Base-by-base conservation (phyloP, 192 early-diverging fungal species). In the Mortierella hygrophila region DNA sequence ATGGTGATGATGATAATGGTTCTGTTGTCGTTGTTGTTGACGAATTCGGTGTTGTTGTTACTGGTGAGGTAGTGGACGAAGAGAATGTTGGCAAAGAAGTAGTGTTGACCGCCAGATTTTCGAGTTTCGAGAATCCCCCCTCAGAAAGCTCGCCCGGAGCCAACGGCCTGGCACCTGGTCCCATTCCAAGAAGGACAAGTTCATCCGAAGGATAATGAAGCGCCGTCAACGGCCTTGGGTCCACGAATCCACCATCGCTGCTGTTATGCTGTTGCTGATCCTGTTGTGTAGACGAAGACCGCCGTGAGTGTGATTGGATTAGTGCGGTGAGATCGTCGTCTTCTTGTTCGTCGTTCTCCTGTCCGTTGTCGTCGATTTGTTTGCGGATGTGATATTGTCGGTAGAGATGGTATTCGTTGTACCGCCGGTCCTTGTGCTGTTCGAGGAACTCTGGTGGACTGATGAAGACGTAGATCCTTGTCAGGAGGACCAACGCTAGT, bases 381-480 rank as follows among this genome's bases (percentile, higher is more conserved):
- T 86, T 86, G 75, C 81, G 84, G 15, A 86, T 63, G 63, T 86
- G 84, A 21, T 86, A 86, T 32, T 86, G 84, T 69, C 79, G 75
- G 32, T 86, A 86, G 32, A 86, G 84, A 71, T 81, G 78, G 38
- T 80, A 86, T 49, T 86, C 84, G 32, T 86, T 75, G 49, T 86
- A 86, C 8, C 84, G 78, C 6, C 75, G 74, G 57, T 86, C 84
- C 70, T 86, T 80, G 54, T 86, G 84, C 49, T 86, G 79, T n/a
- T 86, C 84, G 2, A 86, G 79, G 69, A 86, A 86, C 9, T 86
- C 84, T 38, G 84, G 84, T 6, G 84, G 84, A 60, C 68, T 86
- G 52, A 86, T 86, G 68, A 86, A 86, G 55, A 86, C 84, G 29
- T 81, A 86, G 41, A 86, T 86, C 71, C 84, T 80, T 35, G 84